phyloP scores from a whole-genome alignment of 2,329 filamentous ascomycete species.

The Dothideomycetes sp. region DNA sequence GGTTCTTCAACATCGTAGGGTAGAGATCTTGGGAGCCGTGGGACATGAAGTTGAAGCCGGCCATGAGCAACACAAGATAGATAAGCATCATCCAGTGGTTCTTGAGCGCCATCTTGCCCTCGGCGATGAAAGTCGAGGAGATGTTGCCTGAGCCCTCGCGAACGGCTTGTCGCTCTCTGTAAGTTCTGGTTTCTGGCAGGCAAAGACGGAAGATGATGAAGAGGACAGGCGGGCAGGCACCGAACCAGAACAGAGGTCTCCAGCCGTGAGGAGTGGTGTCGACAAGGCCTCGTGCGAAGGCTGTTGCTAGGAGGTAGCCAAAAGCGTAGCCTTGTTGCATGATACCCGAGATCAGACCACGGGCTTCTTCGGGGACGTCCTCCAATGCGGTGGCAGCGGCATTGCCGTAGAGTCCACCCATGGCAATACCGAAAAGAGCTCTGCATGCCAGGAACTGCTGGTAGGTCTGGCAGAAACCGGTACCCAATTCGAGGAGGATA shows the following conservation, averaged over 20 bases:
- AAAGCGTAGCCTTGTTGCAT: slow-evolving; percentile 34
- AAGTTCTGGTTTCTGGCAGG: slow-evolving; percentile 66
- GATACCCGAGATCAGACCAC: slow-evolving; percentile 25
- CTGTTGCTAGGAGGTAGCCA: slow-evolving; percentile 46
- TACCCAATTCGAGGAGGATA: slow-evolving; percentile 25
- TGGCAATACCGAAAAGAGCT: slow-evolving; percentile 25
- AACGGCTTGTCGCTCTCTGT: slow-evolving; percentile 51
- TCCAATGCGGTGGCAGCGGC: slow-evolving; percentile 28
- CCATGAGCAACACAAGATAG: slow-evolving; percentile 56
- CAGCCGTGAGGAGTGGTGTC: slow-evolving; percentile 65
- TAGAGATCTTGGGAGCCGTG: slow-evolving; percentile 30
- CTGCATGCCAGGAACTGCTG: slow-evolving; percentile 25
- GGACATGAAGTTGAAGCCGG: slow-evolving; percentile 24
- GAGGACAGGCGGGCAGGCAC: slow-evolving; percentile 63
- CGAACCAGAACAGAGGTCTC: slow-evolving; percentile 81
- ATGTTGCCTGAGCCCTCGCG: slow-evolving; percentile 48
- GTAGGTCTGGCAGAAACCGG: slow-evolving; percentile 24
- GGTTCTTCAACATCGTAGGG: slow-evolving; percentile 34
- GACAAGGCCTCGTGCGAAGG: slow-evolving; percentile 49
- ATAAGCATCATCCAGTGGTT: slow-evolving; percentile 66
- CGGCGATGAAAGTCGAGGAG: slow-evolving; percentile 56
- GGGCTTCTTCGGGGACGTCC: slow-evolving; percentile 26
- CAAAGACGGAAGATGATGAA: slow-evolving; percentile 66
- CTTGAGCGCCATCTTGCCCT: slow-evolving; percentile 64
- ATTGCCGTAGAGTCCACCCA: slow-evolving; percentile 23